Base-by-base conservation (phyloP, 345 rosid species). In the Sonneratia caseolaris region DNA sequence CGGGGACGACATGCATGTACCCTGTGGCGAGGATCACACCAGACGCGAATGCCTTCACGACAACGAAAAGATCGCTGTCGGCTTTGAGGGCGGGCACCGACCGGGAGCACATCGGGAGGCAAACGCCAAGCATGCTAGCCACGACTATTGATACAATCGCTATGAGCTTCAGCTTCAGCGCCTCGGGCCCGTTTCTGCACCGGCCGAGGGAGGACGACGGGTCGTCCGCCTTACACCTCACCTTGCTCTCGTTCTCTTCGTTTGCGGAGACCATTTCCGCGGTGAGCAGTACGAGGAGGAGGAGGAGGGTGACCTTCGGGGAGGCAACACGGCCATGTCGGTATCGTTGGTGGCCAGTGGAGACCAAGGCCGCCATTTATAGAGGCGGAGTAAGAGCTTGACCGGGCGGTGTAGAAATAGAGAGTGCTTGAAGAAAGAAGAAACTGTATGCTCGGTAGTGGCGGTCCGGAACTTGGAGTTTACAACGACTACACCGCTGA, bases 11-110 rank as follows among this genome's bases (percentile, higher is more conserved):
- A 81, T 89, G 94, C 48, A 91, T 56, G 74, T 86, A 87, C 9
- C 92, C 87, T 0, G 94, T 87, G 24, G 88, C 82, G 7, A 88
- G 75, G 40, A 87, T 91, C 22, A 86, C 91, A 8, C 92, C 94
- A 0, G 94, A 87, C 1, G 92, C 91, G 59, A 86, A 87, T 3
- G 91, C 88, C 72, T 85, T 87, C 32, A 91, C 79, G 75, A 80
- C 78, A 81, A 87, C 84, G 85, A 87, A 89, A 21, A 83, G 21
- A 64, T 87, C 77, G 36, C 78, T 84, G 49, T 89, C 87, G 16
- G 94, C 86, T 22, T 81, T 74, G n/a, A 89, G 48, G 5, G 77
- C 64, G 13, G 76, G 76, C 5, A 87, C 56, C 14, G 56, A 79
- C 59, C 70, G 67, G 40, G 86, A 81, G 7, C 84, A 68, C 57